Evolutionary conservation across 2,329 filamentous ascomycete genomes (phyloP).

Genomic region (Fusarium verrucosum): DNA sequence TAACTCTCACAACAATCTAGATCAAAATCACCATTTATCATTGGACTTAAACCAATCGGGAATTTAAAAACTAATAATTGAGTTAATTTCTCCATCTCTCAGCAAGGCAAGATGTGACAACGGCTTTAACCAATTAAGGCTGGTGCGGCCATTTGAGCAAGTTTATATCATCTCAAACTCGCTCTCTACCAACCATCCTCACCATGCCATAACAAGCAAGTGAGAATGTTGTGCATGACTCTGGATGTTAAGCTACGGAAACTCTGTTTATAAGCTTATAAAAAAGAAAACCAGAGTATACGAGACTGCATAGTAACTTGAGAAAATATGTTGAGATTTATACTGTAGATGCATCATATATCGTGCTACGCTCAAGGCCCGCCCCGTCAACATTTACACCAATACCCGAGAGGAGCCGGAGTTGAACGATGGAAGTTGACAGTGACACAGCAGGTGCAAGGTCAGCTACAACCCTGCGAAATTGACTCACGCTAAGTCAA

Average conservation of each 20-base stretch:
- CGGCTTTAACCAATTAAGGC: conserved; percentile 19
- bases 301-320: background rate
- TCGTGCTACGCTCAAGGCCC: background rate
- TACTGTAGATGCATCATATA: background rate
- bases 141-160: conserved; percentile 55
- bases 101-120: background rate
- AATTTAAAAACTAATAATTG: background rate
- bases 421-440: background rate
- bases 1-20: background rate
- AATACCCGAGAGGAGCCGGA: conserved; percentile 27
- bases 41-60: background rate
- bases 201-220: background rate
- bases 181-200: conserved; percentile 16
- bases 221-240: background rate
- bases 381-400: conserved; percentile 25
- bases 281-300: background rate
- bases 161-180: conserved; percentile 46
- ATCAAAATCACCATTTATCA: background rate
- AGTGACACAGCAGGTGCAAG: conserved; percentile 20
- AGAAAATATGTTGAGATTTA: background rate
- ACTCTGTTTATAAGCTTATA: background rate
- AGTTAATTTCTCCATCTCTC: background rate
- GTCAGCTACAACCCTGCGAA: conserved; percentile 24
- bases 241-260: background rate
- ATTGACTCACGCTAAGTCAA: conserved; percentile 36